Evolutionary conservation across 768 basidiomycete species (phyloP), one percentile per base, ranked within the genome.

Genomic region (Suillus bovinus): DNA sequence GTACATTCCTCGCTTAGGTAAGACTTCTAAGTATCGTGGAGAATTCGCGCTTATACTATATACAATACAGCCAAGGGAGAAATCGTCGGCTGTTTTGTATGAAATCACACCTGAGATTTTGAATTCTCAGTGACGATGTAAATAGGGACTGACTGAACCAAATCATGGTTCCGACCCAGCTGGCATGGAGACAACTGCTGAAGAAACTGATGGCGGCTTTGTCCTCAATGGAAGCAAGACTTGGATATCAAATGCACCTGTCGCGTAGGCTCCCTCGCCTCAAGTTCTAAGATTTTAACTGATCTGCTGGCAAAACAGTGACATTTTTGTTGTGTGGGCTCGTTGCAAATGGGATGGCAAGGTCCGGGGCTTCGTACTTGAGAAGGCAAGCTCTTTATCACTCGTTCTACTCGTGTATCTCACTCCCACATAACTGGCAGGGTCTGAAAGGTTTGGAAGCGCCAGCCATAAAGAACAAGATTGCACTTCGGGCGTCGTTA

Each of bases 111-210:
- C 54, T 44, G 9, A 53, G 22, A 17, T n/a, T 38, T 17, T 20
- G 58, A 29, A 62, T 44, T 42, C 29, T 36, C 29, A 57, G 46
- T 64, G 39, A 49, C 63, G 47, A 14, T 4, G 22, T 59, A 58
- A 61, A 47, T 62, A 96, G 95, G 95, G 96, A 33, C 78, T 98
- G 47, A 98, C 96, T 0, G 96, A 99, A 76, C 93, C 96, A 0
- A 94, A 98, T 68, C 94, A 97, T 71, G 96, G 96, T 27, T 98
- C 96, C 2, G 96, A 99, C 69, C 96, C 96, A 17, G 89, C 88
- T n/a, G 87, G 89, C n/a, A 98, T 99, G 96, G 93, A 96, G 70
- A 97, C 96, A 1, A 88, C 84, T 31, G 96, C 94, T 13, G 86
- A 86, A 64, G 93, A 97, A 73, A 81, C 82, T 0, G 89, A 90